Evolutionary conservation across 2,329 filamentous ascomycete genomes (phyloP).

Genomic region (Emergomyces pasteurianus): DNA sequence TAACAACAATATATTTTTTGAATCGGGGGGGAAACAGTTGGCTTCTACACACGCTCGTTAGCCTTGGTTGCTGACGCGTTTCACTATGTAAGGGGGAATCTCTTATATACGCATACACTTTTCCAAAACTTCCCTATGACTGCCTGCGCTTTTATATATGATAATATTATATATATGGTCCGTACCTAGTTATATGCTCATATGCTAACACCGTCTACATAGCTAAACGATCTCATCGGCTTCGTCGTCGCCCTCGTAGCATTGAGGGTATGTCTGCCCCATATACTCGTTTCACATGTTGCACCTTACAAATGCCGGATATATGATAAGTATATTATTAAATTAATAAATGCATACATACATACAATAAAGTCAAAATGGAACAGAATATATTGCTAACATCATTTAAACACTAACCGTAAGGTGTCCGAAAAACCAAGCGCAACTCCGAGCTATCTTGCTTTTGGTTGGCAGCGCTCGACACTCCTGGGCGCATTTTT

Average conservation of each 20-base stretch:
- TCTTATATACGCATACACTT: neutral
- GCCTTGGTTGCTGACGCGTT: conserved; percentile 67
- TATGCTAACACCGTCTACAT: neutral
- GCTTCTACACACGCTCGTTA: conserved; percentile 58
- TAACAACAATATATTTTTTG: neutral
- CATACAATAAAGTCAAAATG: neutral
- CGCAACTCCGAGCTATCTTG: conserved; percentile 44
- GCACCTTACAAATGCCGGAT: too few relatives aligned
- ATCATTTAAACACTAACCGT: neutral
- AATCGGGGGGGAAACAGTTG: conserved; percentile 34
- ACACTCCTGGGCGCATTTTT: conserved; percentile 67
- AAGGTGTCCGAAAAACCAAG: conserved; percentile 47
- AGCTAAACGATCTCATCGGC: conserved; percentile 60
- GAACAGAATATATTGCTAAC: neutral
- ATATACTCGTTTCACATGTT: neutral
- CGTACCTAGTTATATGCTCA: too few relatives aligned
- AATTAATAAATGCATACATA: neutral
- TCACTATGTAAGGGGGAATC: conserved; percentile 49
- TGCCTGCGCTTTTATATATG: neutral
- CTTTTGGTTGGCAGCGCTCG: conserved; percentile 67
- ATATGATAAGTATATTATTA: neutral
- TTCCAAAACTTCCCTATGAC: neutral
- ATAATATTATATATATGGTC: neutral
- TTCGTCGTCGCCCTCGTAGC: conserved; percentile 54
- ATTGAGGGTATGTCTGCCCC: conserved; percentile 39